Evolutionary conservation across 345 rosid species (phyloP).

Genomic region (Rhizophora apiculata): DNA sequence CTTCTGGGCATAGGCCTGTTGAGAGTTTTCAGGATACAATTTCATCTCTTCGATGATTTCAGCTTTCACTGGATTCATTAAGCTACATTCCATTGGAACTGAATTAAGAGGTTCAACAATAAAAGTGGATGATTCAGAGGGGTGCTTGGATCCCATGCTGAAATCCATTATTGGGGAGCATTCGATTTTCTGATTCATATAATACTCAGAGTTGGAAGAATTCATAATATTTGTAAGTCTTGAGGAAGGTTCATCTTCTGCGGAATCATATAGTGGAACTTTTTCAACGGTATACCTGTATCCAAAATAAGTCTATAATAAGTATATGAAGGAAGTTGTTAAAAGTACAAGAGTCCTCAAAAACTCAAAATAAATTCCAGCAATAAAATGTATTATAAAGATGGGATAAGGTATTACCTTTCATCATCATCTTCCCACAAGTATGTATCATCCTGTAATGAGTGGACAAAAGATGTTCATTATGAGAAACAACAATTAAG

Average conservation of each 20-base stretch:
- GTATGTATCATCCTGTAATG: slow-evolving; percentile 82
- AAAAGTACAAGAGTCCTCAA: no score
- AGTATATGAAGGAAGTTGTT: no score
- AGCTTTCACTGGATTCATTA: slow-evolving; percentile 38
- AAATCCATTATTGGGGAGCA: slow-evolving; percentile 18
- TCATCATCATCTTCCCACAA: slow-evolving; percentile 97
- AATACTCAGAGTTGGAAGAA: slow-evolving; percentile 23
- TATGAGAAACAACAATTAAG: not conserved
- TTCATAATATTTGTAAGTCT: slow-evolving; percentile 47
- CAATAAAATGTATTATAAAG: not conserved
- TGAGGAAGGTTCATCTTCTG: slow-evolving; percentile 79
- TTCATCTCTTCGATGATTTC: slow-evolving; percentile 43
- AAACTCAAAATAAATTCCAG: not conserved
- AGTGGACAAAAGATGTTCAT: not conserved
- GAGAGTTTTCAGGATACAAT: slow-evolving; percentile 40
- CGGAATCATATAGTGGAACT: slow-evolving; percentile 88
- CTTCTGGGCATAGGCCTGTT: slow-evolving; percentile 45
- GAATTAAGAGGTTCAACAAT: slow-evolving; percentile 36
- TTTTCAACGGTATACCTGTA: slow-evolving; percentile 86
- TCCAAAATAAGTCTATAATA: slow-evolving; percentile 8
- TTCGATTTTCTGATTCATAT: slow-evolving; percentile 30
- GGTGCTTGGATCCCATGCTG: slow-evolving; percentile 29
- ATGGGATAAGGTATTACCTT: slow-evolving; percentile 35
- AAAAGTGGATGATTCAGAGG: slow-evolving; percentile 39
- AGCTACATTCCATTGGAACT: slow-evolving; percentile 39